phyloP scores from a whole-genome alignment of 2,329 filamentous ascomycete genomes.

The Cordyceps militaris region DNA sequence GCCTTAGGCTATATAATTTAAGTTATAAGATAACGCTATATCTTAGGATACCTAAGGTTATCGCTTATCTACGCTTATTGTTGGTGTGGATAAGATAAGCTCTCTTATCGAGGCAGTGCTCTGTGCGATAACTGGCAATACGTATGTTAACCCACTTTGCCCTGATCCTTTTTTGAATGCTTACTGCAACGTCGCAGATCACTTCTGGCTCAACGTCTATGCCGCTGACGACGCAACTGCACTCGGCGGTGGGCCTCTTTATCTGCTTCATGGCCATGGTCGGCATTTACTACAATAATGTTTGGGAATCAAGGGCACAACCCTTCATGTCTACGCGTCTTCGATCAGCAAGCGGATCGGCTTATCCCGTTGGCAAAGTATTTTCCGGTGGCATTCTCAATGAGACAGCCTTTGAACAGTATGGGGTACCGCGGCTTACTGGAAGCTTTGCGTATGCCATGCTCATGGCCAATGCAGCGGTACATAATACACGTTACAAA shows the following conservation, averaged over 20 bases:
- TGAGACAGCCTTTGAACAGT: conserved; percentile 30
- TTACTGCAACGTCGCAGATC: conserved; percentile 30
- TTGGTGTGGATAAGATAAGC: too few species aligned
- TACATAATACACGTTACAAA: conserved; percentile 19
- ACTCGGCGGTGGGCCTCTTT: conserved; percentile 38
- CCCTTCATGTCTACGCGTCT: conserved; percentile 51
- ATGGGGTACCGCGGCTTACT: conserved; percentile 40
- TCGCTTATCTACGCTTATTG: too few species aligned
- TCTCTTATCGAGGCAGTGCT: too few species aligned
- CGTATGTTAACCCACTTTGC: neutral
- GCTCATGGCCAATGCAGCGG: conserved; percentile 51
- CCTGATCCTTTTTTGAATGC: too few species aligned
- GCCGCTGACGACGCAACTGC: conserved; percentile 43
- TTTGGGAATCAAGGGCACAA: conserved; percentile 37
- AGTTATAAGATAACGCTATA: too few species aligned
- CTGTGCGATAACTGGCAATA: too few species aligned
- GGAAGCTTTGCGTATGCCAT: conserved; percentile 45
- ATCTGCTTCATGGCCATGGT: conserved; percentile 44
- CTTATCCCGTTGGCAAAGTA: conserved; percentile 33
- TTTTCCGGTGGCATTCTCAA: conserved; percentile 37
- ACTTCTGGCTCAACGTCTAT: conserved; percentile 47
- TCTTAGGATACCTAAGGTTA: too few species aligned
- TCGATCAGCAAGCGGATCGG: conserved; percentile 30
- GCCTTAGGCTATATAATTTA: too few species aligned
- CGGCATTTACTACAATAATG: conserved; percentile 44